These are phyloP conservation scores for Drosera capensis DNA, from an alignment of 148 eudicot genomes.

Conservation along the genomic window DNA sequence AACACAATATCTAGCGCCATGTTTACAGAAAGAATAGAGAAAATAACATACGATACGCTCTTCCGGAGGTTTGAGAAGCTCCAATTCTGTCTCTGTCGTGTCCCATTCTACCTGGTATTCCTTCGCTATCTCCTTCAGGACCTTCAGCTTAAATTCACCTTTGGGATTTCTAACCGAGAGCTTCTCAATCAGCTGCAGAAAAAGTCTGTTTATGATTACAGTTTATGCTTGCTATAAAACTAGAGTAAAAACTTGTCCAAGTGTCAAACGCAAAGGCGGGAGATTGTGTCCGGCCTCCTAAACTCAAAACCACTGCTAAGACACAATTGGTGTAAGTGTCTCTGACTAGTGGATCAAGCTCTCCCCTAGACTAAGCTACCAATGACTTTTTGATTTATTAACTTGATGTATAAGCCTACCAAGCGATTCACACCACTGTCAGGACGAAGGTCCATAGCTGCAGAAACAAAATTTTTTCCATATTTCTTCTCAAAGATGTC, in stretches of 20 bases:
- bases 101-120: constrained; percentile 91
- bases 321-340: no score
- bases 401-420: constrained; percentile 22
- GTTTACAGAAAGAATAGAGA: constrained; percentile 4
- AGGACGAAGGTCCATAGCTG: constrained; percentile 94
- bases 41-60: constrained; percentile 50
- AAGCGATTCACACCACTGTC: constrained; percentile 78
- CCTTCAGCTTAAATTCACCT: constrained; percentile 32
- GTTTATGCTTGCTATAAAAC: not conserved
- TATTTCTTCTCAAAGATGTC: constrained; percentile 81
- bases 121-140: constrained; percentile 95
- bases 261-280: not conserved
- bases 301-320: no score
- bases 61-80: constrained; percentile 88
- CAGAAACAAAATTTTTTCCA: constrained; percentile 83
- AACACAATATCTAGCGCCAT: not conserved
- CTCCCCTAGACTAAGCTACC: not conserved
- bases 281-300: not conserved
- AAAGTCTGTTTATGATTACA: not conserved
- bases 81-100: constrained; percentile 61
- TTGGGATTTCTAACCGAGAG: constrained; percentile 26
- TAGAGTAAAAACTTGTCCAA: not conserved
- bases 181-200: constrained; percentile 26
- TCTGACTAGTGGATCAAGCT: no score
- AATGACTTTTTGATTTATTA: not conserved